These are phyloP conservation scores for Boletus austroedulis DNA, from an alignment of 1,284 basidiomycete species.

Conservation along the genomic window DNA sequence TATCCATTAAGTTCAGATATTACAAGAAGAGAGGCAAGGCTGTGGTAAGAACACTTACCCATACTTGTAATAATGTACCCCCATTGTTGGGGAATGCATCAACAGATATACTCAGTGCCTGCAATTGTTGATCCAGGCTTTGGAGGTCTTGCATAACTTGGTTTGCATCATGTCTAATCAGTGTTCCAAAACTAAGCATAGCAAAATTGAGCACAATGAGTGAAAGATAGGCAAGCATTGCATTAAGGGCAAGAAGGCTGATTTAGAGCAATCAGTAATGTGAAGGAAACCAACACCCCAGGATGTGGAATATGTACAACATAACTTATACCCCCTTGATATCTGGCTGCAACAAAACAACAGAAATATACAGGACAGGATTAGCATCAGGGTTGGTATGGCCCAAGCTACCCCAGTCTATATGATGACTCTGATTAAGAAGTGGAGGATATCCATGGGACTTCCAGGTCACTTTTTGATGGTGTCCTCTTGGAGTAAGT, in stretches of 20 bases:
- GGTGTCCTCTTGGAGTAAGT: not conserved
- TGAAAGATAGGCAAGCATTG: conserved; percentile 10
- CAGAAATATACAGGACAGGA: not conserved
- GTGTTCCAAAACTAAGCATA: conserved; percentile 8
- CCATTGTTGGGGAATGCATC: not conserved
- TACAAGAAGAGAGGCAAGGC: not conserved
- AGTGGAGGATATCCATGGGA: not conserved
- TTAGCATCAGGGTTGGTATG: not conserved
- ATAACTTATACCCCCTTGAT: not conserved
- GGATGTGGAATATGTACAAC: too few relatives aligned
- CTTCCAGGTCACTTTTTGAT: not conserved
- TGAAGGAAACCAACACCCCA: too few relatives aligned
- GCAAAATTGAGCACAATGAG: conserved; percentile 10
- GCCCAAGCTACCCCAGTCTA: not conserved
- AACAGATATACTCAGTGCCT: not conserved
- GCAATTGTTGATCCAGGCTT: fast-evolving
- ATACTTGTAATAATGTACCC: fast-evolving
- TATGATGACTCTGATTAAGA: too few relatives aligned
- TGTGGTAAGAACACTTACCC: not conserved
- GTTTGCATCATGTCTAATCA: conserved; percentile 2
- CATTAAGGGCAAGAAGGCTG: not conserved
- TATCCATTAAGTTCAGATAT: not conserved
- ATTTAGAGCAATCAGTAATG: not conserved
- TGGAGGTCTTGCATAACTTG: conserved; percentile 2
- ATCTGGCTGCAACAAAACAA: not conserved